Evolutionary conservation across 352 stramenopile species (phyloP).

Genomic region (Phytophthora chlamydospora): DNA sequence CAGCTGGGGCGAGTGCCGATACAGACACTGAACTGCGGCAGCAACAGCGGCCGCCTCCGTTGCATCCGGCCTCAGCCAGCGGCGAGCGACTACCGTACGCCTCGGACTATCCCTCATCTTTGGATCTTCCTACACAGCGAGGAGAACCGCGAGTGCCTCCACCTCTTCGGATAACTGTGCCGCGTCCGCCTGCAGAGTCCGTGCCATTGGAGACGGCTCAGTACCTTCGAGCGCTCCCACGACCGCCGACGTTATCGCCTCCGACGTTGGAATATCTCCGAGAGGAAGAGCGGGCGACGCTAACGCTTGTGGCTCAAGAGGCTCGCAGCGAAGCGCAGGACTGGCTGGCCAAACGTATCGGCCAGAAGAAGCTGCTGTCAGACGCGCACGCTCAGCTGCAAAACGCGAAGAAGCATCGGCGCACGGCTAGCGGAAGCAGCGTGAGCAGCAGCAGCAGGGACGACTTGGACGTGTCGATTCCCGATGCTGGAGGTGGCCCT

Average conservation of each 20-base stretch:
- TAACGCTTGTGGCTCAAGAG: conserved; percentile 74
- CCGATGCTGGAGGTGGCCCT: conserved; percentile 2
- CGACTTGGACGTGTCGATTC: conserved; percentile 18
- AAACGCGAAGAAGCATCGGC: conserved; percentile 46
- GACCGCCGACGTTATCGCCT: conserved; percentile 32
- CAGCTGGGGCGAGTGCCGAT: not conserved
- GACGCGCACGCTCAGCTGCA: conserved; percentile 68
- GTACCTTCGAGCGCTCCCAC: conserved; percentile 38
- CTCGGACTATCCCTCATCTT: conserved; percentile 1
- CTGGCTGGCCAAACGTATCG: conserved; percentile 77
- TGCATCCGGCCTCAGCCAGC: conserved; percentile 13
- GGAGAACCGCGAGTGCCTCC: conserved; percentile 5
- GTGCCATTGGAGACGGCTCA: conserved; percentile 35
- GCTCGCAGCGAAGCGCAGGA: conserved; percentile 65
- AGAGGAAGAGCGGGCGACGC: conserved; percentile 66
- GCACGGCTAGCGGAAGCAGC: conserved; percentile 51
- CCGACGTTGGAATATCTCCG: conserved; percentile 47
- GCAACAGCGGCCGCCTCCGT: conserved; percentile 19
- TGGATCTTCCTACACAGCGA: conserved; percentile 8
- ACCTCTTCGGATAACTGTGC: conserved; percentile 22
- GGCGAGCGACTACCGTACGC: conserved; percentile 2
- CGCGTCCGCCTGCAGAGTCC: conserved; percentile 7
- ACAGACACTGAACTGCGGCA: conserved; percentile 12
- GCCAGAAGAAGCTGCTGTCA: conserved; percentile 77
- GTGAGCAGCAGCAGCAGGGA: conserved; percentile 34